phyloP scores from a whole-genome alignment of 306 rosid genomes.

The Fagus crenata region DNA sequence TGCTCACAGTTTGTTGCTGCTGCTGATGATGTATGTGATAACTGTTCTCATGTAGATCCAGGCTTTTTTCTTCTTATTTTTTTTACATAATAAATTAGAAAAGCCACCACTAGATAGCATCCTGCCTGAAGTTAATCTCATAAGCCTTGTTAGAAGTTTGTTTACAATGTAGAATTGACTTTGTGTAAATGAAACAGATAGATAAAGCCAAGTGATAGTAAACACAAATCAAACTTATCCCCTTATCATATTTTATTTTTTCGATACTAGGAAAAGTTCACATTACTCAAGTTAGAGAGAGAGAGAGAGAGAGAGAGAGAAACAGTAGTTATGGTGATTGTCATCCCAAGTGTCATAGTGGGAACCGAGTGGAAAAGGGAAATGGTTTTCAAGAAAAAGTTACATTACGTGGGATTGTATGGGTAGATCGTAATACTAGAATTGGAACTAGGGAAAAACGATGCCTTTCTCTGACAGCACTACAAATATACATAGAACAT shows the following conservation, averaged over 20 bases:
- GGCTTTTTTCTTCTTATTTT: neutral
- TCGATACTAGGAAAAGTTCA: neutral
- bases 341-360: neutral
- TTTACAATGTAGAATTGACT: neutral
- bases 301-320: neutral
- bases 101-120: neutral
- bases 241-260: neutral
- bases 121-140: neutral
- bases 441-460: neutral
- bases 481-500: neutral
- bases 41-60: slow-evolving; percentile 6
- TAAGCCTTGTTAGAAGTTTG: neutral
- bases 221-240: neutral
- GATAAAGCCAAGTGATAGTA: neutral
- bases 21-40: neutral
- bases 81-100: neutral
- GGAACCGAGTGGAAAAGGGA: neutral
- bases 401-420: neutral
- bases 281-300: neutral
- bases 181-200: neutral
- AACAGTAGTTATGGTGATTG: neutral
- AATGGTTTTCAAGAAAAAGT: neutral
- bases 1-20: neutral
- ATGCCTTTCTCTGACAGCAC: neutral
- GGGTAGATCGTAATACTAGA: neutral